These are phyloP conservation scores for Keqinozyma sinolaborantium DNA, from an alignment of 1,139 yeast species.

Conservation along the genomic window DNA sequence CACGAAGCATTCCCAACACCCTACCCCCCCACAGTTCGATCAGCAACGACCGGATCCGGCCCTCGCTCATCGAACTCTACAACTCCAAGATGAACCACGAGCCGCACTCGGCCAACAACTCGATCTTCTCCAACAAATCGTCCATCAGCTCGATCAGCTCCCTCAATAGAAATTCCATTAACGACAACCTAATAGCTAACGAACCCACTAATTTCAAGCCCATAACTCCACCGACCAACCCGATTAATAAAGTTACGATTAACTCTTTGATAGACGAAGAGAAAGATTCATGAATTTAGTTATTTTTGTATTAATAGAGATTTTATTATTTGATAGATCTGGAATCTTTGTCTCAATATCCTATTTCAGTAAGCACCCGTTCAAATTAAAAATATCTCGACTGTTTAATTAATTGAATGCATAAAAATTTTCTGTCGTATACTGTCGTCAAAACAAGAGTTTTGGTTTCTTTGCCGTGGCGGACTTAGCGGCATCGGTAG, in stretches of 20 bases:
- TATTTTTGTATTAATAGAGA: slow-evolving; percentile 3
- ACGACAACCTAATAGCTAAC: not conserved
- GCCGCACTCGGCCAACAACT: slow-evolving; percentile 24
- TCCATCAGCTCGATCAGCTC: slow-evolving; percentile 31
- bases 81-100: slow-evolving; percentile 8
- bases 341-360: not conserved
- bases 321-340: not conserved
- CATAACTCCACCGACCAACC: not conserved
- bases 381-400: not conserved
- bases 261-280: slow-evolving; percentile 1
- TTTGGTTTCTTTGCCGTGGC: slow-evolving; percentile 12
- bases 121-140: slow-evolving; percentile 32
- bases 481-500: too few relatives aligned
- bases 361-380: not conserved
- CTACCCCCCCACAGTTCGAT: slow-evolving; percentile 6
- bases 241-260: not conserved
- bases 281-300: slow-evolving; percentile 1
- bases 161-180: slow-evolving; percentile 19
- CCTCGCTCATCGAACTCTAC: slow-evolving; percentile 42
- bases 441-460: slow-evolving; percentile 5
- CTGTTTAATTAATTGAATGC: too few relatives aligned
- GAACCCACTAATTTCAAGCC: not conserved
- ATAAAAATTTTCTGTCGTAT: not conserved
- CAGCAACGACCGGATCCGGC: slow-evolving; percentile 31
- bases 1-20: slow-evolving; percentile 7